A percentile compares a stretch with the other conserved stretches of the same genome.
phyloP scores from a whole-genome alignment of 495 filamentous ascomycete species.

The Tuber microsphaerosporum region DNA sequence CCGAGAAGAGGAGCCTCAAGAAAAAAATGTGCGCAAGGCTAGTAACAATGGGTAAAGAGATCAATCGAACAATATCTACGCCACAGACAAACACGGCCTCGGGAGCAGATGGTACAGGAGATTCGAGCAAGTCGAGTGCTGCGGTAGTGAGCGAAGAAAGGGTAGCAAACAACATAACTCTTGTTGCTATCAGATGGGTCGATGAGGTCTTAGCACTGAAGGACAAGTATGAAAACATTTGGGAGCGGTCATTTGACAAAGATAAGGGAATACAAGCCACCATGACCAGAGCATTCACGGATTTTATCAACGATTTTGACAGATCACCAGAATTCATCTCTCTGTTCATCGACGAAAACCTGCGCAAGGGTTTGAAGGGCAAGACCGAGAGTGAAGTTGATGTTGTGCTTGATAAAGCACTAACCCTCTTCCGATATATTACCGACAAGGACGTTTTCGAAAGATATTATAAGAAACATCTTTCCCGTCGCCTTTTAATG shows the following conservation, averaged over 20 bases:
- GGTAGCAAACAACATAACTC: constrained; percentile 59
- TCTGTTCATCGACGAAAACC: constrained; percentile 92
- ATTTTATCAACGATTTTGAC: constrained; percentile 81
- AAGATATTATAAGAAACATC: constrained; percentile 95
- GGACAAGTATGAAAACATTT: constrained; percentile 78
- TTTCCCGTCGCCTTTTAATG: constrained; percentile 76
- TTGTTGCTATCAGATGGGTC: constrained; percentile 88
- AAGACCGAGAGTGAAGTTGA: constrained; percentile 92
- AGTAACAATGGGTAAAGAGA: constrained; percentile 68
- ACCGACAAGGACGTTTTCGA: constrained; percentile 94
- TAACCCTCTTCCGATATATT: constrained; percentile 76
- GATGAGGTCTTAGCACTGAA: constrained; percentile 80
- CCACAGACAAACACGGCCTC: constrained; percentile 35
- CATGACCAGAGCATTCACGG: constrained; percentile 72
- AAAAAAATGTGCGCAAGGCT: constrained; percentile 65
- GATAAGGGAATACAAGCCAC: constrained; percentile 75
- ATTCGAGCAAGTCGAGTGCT: constrained; percentile 33
- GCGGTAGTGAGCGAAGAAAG: constrained; percentile 42
- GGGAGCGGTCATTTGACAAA: constrained; percentile 58
- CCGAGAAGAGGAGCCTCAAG: constrained; percentile 63
- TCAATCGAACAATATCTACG: constrained; percentile 53
- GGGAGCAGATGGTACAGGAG: constrained; percentile 20
- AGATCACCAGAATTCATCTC: constrained; percentile 87
- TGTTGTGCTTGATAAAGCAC: constrained; percentile 76
- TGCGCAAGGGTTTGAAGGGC: constrained; percentile 86